These are phyloP conservation scores for Brettanomyces bruxellensis DNA, from an alignment of 805 yeast species.

Conservation along the genomic window DNA sequence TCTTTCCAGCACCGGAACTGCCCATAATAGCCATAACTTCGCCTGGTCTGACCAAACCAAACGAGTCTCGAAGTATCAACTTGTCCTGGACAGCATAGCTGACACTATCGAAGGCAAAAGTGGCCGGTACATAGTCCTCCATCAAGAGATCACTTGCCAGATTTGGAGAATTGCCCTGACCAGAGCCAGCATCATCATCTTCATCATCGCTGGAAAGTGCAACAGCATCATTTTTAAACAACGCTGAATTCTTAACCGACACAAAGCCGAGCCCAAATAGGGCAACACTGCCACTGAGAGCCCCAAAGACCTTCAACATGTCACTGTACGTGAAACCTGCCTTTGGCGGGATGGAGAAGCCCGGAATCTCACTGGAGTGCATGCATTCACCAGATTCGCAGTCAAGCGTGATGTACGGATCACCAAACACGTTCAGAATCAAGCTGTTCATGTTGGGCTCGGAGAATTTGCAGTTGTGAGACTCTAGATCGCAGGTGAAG, in stretches of 20 bases:
- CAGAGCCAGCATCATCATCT: conserved; percentile 24
- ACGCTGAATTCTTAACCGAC: conserved; percentile 51
- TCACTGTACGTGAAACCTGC: conserved; percentile 36
- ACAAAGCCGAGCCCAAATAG: conserved; percentile 33
- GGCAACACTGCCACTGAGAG: conserved; percentile 34
- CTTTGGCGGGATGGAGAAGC: conserved; percentile 62
- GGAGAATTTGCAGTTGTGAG: conserved; percentile 64
- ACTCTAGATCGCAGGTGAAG: conserved; percentile 64
- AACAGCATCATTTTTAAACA: conserved; percentile 33
- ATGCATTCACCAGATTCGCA: conserved; percentile 88
- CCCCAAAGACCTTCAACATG: conserved; percentile 35
- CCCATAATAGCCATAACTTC: conserved; percentile 96
- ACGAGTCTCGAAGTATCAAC: conserved; percentile 50
- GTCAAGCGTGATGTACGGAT: conserved; percentile 70
- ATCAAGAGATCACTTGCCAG: conserved; percentile 28
- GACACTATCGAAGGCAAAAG: conserved; percentile 67
- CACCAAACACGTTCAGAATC: conserved; percentile 90
- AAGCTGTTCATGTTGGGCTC: conserved; percentile 96
- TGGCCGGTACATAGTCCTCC: conserved; percentile 54
- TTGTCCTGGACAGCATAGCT: conserved; percentile 48
- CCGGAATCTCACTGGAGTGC: conserved; percentile 89
- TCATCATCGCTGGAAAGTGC: conserved; percentile 18
- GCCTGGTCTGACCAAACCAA: conserved; percentile 78
- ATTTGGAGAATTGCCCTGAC: conserved; percentile 11
- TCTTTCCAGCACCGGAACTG: conserved; percentile 98